Conservation (phyloP, 176 grass and related monocot genomes). For the Bothriochloa decipiens region DNA sequence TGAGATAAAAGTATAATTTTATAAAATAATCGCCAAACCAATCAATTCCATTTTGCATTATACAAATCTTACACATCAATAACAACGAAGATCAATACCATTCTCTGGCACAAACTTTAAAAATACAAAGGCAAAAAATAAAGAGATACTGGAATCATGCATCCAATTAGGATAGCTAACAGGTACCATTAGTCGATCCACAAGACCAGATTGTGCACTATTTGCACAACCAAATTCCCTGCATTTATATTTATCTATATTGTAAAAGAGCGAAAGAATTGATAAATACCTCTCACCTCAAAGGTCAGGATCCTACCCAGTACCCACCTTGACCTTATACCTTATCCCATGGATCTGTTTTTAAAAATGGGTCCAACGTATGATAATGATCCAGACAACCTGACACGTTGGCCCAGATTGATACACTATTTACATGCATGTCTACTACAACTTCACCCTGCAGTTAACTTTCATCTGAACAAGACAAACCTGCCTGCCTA, state of each 20-base stretch:
- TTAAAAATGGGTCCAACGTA: neutral
- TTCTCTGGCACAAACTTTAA: neutral
- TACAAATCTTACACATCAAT: neutral
- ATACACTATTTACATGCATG: neutral
- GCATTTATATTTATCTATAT: neutral
- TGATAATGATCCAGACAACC: neutral
- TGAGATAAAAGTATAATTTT: too few relatives aligned
- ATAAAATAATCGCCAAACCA: neutral
- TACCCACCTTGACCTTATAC: neutral
- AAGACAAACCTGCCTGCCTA: neutral
- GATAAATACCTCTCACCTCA: neutral
- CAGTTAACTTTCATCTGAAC: neutral
- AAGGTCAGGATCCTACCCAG: neutral
- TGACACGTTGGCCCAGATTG: neutral
- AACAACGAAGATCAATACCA: constrained; percentile 1
- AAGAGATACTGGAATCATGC: neutral
- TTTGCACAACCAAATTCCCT: neutral
- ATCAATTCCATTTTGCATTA: neutral
- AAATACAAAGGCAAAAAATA: neutral
- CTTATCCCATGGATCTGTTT: neutral
- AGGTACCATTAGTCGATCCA: neutral
- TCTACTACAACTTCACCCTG: too few relatives aligned
- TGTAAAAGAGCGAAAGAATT: neutral
- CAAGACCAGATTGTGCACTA: neutral
- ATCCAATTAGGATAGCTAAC: neutral